Evolutionary conservation across 352 stramenopile genomes (phyloP), one percentile per base, ranked within the genome.

Genomic region (Pythium dissotocum): DNA sequence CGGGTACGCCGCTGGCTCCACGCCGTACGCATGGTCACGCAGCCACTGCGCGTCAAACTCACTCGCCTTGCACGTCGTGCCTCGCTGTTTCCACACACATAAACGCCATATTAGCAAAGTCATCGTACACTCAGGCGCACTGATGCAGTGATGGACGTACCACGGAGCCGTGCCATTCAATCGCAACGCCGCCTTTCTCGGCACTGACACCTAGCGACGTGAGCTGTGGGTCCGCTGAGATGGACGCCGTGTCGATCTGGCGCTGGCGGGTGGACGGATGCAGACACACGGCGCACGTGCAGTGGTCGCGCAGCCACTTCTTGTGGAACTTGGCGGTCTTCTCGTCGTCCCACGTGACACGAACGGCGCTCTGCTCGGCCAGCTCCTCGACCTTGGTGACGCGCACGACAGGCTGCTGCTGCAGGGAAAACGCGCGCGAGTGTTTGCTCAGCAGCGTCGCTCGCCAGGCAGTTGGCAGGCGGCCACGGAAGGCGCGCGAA

Each of bases 271-370:
- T 95, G 65, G 87, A 74, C 14, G 85, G 79, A 65, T 95, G 87
- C 61, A 81, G 67, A 52, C 87, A 95, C 35, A 63, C 62, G 30
- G 79, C 57, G 40, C 87, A 95, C 38, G 62, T 77, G 82, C 87
- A 95, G 68, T 95, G 85, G 67, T 95, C 87, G 48, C 87, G 87
- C 65, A 95, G 78, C 87, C 87, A 95, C 51, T 91, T 81, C 68
- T 89, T 93, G 72, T 94, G 87, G 72, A 95, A 95, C 59, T 83
- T 89, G 57, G 87, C 83, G 36, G 73, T 82, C 49, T 87, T 82
- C 42, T 87, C 87, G 72, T 95, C 87, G 30, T 86, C 71, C 79
- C 89, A 95, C 46, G 80, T 90, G 42, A 95, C 75, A 46, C 74
- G 69, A 54, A 95, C 75, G 2, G 87, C 85, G 38, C 75, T 63